Evolutionary conservation across 129 eudicot species (phyloP).

Genomic region (Saussurea involucrata): DNA sequence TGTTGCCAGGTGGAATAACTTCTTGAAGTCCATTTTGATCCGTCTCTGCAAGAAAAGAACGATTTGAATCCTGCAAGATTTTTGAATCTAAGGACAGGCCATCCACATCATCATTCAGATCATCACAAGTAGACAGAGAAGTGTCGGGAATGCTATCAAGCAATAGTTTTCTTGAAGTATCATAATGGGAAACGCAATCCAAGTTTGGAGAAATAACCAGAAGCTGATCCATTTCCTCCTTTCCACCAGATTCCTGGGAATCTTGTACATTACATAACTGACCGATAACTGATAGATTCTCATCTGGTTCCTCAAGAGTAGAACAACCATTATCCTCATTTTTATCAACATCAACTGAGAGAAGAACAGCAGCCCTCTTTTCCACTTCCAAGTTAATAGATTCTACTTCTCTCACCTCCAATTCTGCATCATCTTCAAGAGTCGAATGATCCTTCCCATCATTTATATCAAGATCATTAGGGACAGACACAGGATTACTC

Average conservation of each 20-base stretch:
- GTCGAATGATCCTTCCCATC: background rate
- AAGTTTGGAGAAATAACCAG: conserved; percentile 20
- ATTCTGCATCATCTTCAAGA: conserved; percentile 19
- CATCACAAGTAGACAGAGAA: background rate
- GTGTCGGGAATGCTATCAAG: background rate
- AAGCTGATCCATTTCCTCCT: conserved; percentile 14
- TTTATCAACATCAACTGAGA: conserved; percentile 1
- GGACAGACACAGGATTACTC: background rate
- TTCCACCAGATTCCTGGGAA: conserved; percentile 25
- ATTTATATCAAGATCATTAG: conserved; percentile 17
- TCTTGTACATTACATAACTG: background rate
- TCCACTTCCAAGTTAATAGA: conserved; percentile 9
- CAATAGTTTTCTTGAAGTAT: background rate
- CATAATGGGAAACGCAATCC: conserved; percentile 11
- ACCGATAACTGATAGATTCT: conserved; percentile 15
- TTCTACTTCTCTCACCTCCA: conserved; percentile 21
- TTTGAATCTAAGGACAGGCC: background rate
- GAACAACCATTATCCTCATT: conserved; percentile 20
- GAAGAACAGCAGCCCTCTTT: conserved; percentile 3
- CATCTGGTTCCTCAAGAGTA: conserved; percentile 7
- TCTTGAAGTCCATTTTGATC: conserved; percentile 6
- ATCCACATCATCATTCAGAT: conserved; percentile 9
- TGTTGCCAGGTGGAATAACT: background rate
- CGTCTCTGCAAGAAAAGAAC: background rate
- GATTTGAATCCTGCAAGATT: background rate